phyloP scores from a whole-genome alignment of 2,329 filamentous ascomycete species.

The Fusarium torulosum region DNA sequence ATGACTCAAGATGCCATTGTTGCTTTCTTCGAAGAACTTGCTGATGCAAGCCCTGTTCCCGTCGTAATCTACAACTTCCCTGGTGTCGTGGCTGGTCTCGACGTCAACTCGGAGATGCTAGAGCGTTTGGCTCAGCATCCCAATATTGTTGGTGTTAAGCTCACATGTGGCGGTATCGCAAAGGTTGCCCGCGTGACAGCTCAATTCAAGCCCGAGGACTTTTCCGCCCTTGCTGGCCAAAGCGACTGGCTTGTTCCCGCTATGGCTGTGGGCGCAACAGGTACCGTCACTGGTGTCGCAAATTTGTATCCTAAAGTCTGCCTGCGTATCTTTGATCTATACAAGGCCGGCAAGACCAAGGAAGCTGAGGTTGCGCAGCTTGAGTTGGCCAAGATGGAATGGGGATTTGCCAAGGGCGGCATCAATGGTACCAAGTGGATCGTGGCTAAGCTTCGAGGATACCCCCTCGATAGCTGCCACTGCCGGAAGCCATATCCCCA shows the following conservation, averaged over 20 bases:
- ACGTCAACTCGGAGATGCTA: constrained; percentile 76
- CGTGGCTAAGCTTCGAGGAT: constrained; percentile 66
- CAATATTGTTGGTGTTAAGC: constrained; percentile 78
- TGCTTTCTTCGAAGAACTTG: constrained; percentile 71
- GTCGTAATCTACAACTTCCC: constrained; percentile 82
- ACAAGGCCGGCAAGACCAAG: constrained; percentile 58
- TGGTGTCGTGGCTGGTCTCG: constrained; percentile 73
- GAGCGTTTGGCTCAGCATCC: constrained; percentile 66
- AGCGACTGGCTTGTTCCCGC: constrained; percentile 77
- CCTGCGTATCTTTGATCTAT: constrained; percentile 63
- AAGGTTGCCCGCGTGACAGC: constrained; percentile 74
- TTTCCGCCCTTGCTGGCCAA: constrained; percentile 77
- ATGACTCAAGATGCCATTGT: constrained; percentile 71
- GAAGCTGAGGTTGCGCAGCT: constrained; percentile 64
- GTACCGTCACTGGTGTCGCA: constrained; percentile 72
- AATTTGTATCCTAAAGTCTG: constrained; percentile 73
- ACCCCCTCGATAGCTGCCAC: constrained; percentile 63
- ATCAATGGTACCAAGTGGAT: constrained; percentile 72
- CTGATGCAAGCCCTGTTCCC: constrained; percentile 70
- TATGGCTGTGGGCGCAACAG: constrained; percentile 68
- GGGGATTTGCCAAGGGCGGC: constrained; percentile 68
- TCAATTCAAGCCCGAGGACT: constrained; percentile 65
- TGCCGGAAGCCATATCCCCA: constrained; percentile 67
- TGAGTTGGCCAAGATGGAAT: constrained; percentile 65
- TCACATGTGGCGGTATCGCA: constrained; percentile 80